These are phyloP conservation scores for Populus euphratica DNA, from an alignment of 345 rosid species.

Conservation along the genomic window DNA sequence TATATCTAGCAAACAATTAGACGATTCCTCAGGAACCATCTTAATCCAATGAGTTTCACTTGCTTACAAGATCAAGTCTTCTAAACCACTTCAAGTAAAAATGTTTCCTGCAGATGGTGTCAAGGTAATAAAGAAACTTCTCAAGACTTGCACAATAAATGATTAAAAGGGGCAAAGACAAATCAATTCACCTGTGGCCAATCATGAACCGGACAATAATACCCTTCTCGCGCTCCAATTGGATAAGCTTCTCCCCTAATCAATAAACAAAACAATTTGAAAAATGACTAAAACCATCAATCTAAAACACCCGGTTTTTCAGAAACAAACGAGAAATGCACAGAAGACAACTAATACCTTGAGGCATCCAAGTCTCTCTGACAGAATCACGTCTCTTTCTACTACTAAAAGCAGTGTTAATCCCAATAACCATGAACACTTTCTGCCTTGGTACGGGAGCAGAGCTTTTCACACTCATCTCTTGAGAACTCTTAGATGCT, in stretches of 20 bases:
- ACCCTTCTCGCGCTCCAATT: constrained; percentile 81
- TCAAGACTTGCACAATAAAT: neutral
- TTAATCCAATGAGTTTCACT: neutral
- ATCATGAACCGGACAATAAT: constrained; percentile 93
- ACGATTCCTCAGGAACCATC: neutral
- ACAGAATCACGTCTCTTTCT: constrained; percentile 96
- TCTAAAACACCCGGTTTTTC: neutral
- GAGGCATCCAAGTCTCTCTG: constrained; percentile 99
- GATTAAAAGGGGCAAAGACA: neutral
- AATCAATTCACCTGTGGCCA: constrained; percentile 71
- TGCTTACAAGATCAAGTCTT: neutral
- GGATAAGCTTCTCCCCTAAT: constrained; percentile 73
- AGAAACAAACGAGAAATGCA: neutral
- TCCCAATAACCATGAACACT: constrained; percentile 85
- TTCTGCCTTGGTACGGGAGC: constrained; percentile 44
- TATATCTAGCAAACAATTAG: no score
- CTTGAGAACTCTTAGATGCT: constrained; percentile 54
- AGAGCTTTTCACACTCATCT: constrained; percentile 37
- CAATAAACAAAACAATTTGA: constrained; percentile 3
- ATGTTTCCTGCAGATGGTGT: neutral
- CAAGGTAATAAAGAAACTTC: neutral
- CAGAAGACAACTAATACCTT: constrained; percentile 40
- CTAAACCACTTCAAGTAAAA: neutral
- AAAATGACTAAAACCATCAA: neutral
- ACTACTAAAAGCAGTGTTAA: constrained; percentile 95